Conservation (phyloP, 2,329 filamentous ascomycete genomes). For the Niveomyces coronatus region DNA sequence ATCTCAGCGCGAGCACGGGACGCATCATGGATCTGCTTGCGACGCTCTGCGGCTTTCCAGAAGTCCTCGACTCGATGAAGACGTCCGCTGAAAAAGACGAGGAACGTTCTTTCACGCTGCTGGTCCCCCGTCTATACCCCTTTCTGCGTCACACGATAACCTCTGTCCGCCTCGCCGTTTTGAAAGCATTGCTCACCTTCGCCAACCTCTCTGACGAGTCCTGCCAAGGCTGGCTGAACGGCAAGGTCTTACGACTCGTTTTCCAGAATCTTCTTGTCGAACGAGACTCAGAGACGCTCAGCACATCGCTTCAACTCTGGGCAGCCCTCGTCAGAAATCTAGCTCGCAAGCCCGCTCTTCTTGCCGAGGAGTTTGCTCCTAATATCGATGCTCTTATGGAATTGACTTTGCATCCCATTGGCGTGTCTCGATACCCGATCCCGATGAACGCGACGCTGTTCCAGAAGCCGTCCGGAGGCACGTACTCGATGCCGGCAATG, state of each 20-base stretch:
- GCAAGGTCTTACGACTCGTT: slow-evolving; percentile 74
- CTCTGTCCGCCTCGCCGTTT: slow-evolving; percentile 82
- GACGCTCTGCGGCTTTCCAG: slow-evolving; percentile 86
- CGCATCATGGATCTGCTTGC: slow-evolving; percentile 97
- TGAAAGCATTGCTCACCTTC: slow-evolving; percentile 89
- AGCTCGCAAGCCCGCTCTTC: slow-evolving; percentile 49
- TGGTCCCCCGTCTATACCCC: slow-evolving; percentile 89
- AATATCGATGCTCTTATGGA: slow-evolving; percentile 76
- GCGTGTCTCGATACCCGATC: slow-evolving; percentile 80
- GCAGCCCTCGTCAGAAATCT: slow-evolving; percentile 62
- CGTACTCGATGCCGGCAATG: slow-evolving; percentile 51
- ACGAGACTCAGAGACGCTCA: slow-evolving; percentile 72
- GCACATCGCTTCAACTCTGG: slow-evolving; percentile 82
- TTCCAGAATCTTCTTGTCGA: slow-evolving; percentile 96
- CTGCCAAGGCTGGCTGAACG: slow-evolving; percentile 88
- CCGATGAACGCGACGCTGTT: slow-evolving; percentile 86
- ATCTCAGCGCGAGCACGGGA: slow-evolving; percentile 92
- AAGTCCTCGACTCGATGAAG: slow-evolving; percentile 92
- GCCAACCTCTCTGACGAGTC: slow-evolving; percentile 69
- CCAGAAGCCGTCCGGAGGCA: slow-evolving; percentile 83
- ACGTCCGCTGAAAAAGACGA: slow-evolving; percentile 71
- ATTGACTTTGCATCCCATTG: slow-evolving; percentile 81
- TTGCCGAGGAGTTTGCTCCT: slow-evolving; percentile 61
- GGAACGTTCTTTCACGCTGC: slow-evolving; percentile 79
- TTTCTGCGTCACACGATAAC: slow-evolving; percentile 97